Evolutionary conservation across 2,329 filamentous ascomycete species (phyloP).

Genomic region (Zasmidium angulare): DNA sequence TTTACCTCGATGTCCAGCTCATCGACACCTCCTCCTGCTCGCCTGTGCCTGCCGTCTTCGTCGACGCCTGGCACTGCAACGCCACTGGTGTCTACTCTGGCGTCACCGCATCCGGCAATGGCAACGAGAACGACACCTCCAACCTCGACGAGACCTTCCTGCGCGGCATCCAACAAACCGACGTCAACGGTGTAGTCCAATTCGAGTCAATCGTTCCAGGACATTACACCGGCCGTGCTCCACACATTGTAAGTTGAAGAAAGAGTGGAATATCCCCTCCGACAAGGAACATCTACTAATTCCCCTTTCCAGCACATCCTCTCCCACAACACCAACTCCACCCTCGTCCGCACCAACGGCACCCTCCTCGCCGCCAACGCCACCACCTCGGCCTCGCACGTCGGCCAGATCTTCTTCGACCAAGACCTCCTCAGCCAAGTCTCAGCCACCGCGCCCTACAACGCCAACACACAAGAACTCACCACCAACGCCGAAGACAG

Average conservation of each 20-base stretch:
- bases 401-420: conserved; percentile 66
- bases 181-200: conserved; percentile 42
- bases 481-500: conserved; percentile 55
- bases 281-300: no score
- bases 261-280: no score
- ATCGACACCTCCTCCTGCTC: conserved; percentile 46
- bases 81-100: conserved; percentile 49
- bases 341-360: conserved; percentile 45
- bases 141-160: conserved; percentile 41
- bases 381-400: conserved; percentile 51
- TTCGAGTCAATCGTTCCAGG: conserved; percentile 48
- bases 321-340: conserved; percentile 37
- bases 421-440: conserved; percentile 56
- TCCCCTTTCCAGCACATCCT: no score
- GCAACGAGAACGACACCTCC: conserved; percentile 28
- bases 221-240: conserved; percentile 44
- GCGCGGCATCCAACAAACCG: conserved; percentile 44
- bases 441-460: conserved; percentile 48
- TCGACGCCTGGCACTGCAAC: conserved; percentile 47
- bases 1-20: conserved; percentile 47
- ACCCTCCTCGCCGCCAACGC: conserved; percentile 44
- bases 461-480: conserved; percentile 42
- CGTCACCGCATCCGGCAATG: conserved; percentile 34
- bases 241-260: no score
- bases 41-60: conserved; percentile 42